phyloP scores from a whole-genome alignment of 225 moss, liverwort and hornwort species.

The Climacium dendroides region DNA sequence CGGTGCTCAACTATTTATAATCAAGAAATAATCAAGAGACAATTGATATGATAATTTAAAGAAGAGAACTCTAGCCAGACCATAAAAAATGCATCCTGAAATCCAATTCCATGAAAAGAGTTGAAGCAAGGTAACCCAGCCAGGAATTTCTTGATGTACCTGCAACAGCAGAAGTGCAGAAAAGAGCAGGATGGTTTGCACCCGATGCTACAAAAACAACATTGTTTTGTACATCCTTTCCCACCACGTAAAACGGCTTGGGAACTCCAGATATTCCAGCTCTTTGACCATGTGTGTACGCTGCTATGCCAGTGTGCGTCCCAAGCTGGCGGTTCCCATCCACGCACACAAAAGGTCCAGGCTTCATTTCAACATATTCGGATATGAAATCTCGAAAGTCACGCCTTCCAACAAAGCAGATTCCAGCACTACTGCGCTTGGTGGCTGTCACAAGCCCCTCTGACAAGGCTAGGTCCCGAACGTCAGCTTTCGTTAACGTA shows the following conservation, averaged over 20 bases:
- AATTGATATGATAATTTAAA: not conserved
- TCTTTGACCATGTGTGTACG: slow-evolving; percentile 88
- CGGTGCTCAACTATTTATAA: not conserved
- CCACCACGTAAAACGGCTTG: slow-evolving; percentile 79
- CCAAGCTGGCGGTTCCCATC: slow-evolving; percentile 41
- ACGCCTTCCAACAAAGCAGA: slow-evolving; percentile 93
- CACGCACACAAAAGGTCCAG: slow-evolving; percentile 72
- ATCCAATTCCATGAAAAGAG: not conserved
- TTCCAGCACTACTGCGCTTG: slow-evolving; percentile 94
- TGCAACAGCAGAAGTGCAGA: slow-evolving; percentile 70
- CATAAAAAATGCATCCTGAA: not conserved
- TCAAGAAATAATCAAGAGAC: not conserved
- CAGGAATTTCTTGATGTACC: slow-evolving; percentile 22
- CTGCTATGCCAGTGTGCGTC: slow-evolving; percentile 71
- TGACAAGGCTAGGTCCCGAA: slow-evolving; percentile 55
- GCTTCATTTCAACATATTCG: slow-evolving; percentile 71
- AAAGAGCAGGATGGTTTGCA: slow-evolving; percentile 66
- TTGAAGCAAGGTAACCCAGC: not conserved
- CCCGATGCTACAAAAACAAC: slow-evolving; percentile 66
- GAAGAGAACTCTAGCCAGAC: not conserved
- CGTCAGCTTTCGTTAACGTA: slow-evolving; percentile 43
- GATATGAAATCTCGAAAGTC: slow-evolving; percentile 81
- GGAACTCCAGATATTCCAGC: slow-evolving; percentile 73
- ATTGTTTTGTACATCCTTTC: slow-evolving; percentile 73
- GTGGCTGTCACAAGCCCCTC: slow-evolving; percentile 72